Evolutionary conservation across 192 early-diverging fungal genomes (phyloP), one percentile per base, ranked within the genome.

Genomic region (Allomyces javanicus): DNA sequence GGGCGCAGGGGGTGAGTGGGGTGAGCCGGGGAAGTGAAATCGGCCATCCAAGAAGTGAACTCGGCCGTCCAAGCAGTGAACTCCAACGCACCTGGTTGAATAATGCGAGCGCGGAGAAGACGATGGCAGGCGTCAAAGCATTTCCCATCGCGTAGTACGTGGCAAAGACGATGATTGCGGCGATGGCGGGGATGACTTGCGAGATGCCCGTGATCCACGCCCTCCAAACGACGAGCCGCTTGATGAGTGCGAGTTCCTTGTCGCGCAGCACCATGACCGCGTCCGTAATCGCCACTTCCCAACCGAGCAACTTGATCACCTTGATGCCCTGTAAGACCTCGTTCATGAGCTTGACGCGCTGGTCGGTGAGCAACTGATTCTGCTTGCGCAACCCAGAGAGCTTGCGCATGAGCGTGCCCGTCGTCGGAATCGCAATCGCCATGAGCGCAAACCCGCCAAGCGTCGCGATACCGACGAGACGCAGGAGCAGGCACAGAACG

Each of bases 291-390:
- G 67, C 69, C 3, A 69, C 62, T 69, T 89, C 87, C 86, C 86
- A 89, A 1, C 78, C 81, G 45, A 83, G 86, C 24, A 87, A 73
- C 70, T 89, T 89, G 70, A 89, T 81, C 11, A 85, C 76, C 72
- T 83, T 80, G 70, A 87, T 84, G 0, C 80, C 81, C 14, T 68
- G 70, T 26, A 89, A 67, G 0, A 83, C 74, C 70, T 89, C 87
- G 64, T 80, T 78, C 70, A 83, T 82, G 63, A 85, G 72, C 69
- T 85, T 85, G 76, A 89, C 83, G 33, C 87, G 80, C 45, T 75
- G 65, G 70, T 88, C 85, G 1, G 73, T 69, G 12, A 45, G 12
- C 27, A 61, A 11, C 72, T 72, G 70, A 43, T 65, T 67, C 1
- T 6, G 17, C 24, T 69, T 67, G 0, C 67, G 65, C 25, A 44